These are phyloP conservation scores for Rhodotorula sp. DNA, from an alignment of 1,284 basidiomycete genomes.

Conservation along the genomic window DNA sequence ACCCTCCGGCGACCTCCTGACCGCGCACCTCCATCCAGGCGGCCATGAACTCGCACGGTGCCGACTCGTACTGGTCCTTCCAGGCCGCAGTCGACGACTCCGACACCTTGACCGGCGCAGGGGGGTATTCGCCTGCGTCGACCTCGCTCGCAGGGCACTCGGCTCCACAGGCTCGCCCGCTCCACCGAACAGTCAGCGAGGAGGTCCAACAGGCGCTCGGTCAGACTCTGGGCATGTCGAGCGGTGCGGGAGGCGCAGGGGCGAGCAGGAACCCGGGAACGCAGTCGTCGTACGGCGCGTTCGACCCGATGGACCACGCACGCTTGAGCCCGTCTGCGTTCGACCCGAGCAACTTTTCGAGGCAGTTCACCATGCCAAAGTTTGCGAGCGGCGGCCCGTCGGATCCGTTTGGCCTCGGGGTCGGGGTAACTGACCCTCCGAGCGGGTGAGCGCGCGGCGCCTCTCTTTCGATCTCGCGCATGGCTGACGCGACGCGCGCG, in stretches of 20 bases:
- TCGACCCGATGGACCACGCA: slow-evolving; percentile 34
- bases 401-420: slow-evolving; percentile 31
- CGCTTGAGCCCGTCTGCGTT: slow-evolving; percentile 33
- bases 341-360: slow-evolving; percentile 28
- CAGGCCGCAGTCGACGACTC: slow-evolving; percentile 14
- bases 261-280: no score
- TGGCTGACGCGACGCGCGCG: no score
- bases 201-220: slow-evolving; percentile 19
- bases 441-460: slow-evolving; percentile 6
- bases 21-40: no score
- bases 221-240: neutral
- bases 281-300: slow-evolving; percentile 7
- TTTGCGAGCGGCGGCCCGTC: slow-evolving; percentile 32
- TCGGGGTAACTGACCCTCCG: slow-evolving; percentile 26
- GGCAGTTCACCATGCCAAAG: slow-evolving; percentile 35
- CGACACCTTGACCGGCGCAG: slow-evolving; percentile 5
- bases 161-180: neutral
- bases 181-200: slow-evolving; percentile 24
- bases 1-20: no score
- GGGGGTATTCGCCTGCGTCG: slow-evolving; percentile 15
- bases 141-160: neutral
- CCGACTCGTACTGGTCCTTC: slow-evolving; percentile 25
- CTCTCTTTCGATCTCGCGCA: no score
- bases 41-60: neutral
- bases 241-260: neutral